These are phyloP conservation scores for Podospora pseudocomata DNA, from an alignment of 495 filamentous ascomycete genomes.

Conservation along the genomic window DNA sequence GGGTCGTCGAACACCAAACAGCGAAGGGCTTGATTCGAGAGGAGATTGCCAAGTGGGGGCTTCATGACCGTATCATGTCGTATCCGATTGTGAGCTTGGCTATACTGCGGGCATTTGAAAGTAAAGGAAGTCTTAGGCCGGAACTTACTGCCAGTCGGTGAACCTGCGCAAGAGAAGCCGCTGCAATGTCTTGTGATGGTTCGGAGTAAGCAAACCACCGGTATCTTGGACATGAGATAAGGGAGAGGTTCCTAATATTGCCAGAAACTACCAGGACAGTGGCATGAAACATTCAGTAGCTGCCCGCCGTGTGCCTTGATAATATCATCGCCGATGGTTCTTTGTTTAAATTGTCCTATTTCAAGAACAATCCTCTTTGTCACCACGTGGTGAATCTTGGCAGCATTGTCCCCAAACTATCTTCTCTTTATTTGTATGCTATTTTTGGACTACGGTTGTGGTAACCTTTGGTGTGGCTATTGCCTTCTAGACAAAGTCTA, in stretches of 20 bases:
- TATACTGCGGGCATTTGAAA: slow-evolving; percentile 57
- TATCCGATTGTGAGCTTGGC: slow-evolving; percentile 57
- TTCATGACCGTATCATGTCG: slow-evolving; percentile 53
- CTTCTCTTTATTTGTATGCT: neutral
- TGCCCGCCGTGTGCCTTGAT: neutral
- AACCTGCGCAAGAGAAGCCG: no score
- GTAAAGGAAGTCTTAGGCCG: neutral
- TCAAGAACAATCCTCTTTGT: neutral
- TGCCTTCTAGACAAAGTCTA: neutral
- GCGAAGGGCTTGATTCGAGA: slow-evolving; percentile 22
- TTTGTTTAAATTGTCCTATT: neutral
- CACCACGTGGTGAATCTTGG: neutral
- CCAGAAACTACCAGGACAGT: no score
- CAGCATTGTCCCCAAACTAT: neutral
- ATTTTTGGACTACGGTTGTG: neutral
- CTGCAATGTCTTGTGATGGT: no score
- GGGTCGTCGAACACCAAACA: slow-evolving; percentile 14
- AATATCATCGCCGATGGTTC: neutral
- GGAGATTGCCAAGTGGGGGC: slow-evolving; percentile 31
- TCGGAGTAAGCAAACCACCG: no score
- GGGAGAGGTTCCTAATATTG: no score
- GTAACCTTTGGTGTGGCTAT: neutral
- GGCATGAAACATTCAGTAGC: neutral
- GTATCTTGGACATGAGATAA: no score
- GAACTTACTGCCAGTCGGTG: neutral